Conservation (phyloP, 2,329 filamentous ascomycete genomes). For the Trichoderma atroviride region DNA sequence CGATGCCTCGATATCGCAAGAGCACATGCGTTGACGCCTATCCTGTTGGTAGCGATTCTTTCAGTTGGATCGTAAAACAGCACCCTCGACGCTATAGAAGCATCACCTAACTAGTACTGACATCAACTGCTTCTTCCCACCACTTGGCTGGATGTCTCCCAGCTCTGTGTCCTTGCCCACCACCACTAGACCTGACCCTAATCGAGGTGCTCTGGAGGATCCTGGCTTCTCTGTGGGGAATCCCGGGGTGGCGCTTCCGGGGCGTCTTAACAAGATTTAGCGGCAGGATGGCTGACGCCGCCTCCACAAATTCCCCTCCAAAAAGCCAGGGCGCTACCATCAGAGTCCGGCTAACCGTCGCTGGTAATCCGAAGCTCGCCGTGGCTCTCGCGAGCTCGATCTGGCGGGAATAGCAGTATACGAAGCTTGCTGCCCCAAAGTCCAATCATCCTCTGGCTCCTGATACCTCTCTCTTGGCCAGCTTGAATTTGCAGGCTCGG, state of each 20-base stretch:
- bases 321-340: constrained; percentile 12
- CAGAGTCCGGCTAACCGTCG: constrained; percentile 23
- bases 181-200: background rate
- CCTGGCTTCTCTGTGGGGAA: constrained; percentile 1
- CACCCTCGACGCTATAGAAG: background rate
- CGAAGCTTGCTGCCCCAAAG: background rate
- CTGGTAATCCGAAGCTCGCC: constrained; percentile 25
- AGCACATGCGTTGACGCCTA: background rate
- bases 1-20: background rate
- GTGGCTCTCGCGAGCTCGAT: constrained; percentile 10
- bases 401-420: background rate
- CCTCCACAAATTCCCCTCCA: constrained; percentile 6
- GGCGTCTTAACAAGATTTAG: background rate
- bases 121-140: background rate
- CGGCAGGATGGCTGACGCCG: background rate
- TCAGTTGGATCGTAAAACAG: background rate
- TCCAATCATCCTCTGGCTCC: background rate
- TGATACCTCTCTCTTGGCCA: constrained; percentile 4
- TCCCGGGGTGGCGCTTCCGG: background rate
- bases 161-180: background rate
- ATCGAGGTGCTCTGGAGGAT: background rate
- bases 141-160: background rate
- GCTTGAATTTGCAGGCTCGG: constrained; percentile 15
- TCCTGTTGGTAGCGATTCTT: background rate
- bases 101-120: background rate